These are phyloP conservation scores for Ilyonectria destructans DNA, from an alignment of 2,329 filamentous ascomycete genomes.

Conservation along the genomic window DNA sequence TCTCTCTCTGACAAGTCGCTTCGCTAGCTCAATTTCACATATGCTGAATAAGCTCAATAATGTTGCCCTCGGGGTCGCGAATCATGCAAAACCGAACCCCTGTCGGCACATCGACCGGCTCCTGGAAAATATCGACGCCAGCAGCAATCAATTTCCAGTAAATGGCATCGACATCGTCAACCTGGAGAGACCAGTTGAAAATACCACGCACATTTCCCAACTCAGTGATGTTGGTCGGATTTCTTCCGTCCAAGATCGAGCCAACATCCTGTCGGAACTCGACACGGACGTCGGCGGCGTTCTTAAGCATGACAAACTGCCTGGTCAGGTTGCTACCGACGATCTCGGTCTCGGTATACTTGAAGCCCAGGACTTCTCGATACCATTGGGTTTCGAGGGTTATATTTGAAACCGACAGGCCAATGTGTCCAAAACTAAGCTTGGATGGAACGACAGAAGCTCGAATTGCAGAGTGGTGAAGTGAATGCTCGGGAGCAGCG, in stretches of 20 bases:
- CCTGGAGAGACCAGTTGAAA: constrained; percentile 14
- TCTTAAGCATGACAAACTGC: constrained; percentile 12
- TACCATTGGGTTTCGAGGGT: constrained; percentile 13
- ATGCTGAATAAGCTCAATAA: constrained; percentile 10
- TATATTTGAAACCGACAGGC: constrained; percentile 7
- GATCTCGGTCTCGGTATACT: constrained; percentile 8
- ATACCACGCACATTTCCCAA: constrained; percentile 4
- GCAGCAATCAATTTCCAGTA: constrained; percentile 3
- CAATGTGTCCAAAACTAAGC: constrained; percentile 7
- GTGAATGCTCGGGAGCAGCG: not conserved
- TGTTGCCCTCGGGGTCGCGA: constrained; percentile 7
- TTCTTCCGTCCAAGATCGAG: not conserved
- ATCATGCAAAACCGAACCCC: constrained; percentile 10
- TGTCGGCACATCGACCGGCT: not conserved
- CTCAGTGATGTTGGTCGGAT: constrained; percentile 5
- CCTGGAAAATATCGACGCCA: constrained; percentile 4
- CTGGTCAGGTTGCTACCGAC: constrained; percentile 7
- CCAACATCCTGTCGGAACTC: not conserved
- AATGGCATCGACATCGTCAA: constrained; percentile 9
- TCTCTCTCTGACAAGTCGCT: not conserved
- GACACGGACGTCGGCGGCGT: constrained; percentile 11
- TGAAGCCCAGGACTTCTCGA: constrained; percentile 13
- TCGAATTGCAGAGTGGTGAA: not conserved
- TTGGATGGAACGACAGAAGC: constrained; percentile 1
- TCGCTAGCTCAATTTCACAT: not conserved